Conservation (phyloP, 129 eudicot genomes). For the Escallonia herrerae region DNA sequence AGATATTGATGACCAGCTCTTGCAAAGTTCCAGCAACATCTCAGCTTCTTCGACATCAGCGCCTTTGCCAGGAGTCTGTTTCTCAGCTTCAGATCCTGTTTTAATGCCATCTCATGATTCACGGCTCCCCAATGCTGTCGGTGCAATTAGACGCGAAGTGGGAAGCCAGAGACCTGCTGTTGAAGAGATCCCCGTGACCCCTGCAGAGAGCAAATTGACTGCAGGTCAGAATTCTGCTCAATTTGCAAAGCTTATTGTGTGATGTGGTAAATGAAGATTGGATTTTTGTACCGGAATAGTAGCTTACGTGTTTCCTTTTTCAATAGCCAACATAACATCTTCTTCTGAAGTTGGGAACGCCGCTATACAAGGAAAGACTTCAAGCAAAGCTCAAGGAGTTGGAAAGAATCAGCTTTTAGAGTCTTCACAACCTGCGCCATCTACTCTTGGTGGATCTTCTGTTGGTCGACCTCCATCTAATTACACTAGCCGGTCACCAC, state of each 20-base stretch:
- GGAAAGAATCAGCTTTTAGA: constrained; percentile 50
- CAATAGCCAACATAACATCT: constrained; percentile 18
- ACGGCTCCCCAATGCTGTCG: constrained; percentile 40
- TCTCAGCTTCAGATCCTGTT: constrained; percentile 66
- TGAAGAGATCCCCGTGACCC: constrained; percentile 24
- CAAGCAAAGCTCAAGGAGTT: constrained; percentile 32
- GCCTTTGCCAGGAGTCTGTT: constrained; percentile 35
- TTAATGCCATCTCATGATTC: constrained; percentile 50
- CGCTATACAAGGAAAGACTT: constrained; percentile 26
- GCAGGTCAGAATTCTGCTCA: constrained; percentile 33
- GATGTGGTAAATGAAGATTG: background rate
- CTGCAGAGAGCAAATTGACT: constrained; percentile 31
- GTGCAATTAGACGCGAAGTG: constrained; percentile 47
- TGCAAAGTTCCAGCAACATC: constrained; percentile 13
- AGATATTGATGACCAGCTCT: constrained; percentile 16
- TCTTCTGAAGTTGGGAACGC: constrained; percentile 33
- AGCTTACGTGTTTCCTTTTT: constrained; percentile 11
- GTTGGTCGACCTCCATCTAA: constrained; percentile 41
- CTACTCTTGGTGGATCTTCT: constrained; percentile 22
- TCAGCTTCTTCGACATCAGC: constrained; percentile 26
- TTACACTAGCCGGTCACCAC: constrained; percentile 30
- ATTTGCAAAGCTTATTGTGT: background rate
- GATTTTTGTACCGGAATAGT: background rate
- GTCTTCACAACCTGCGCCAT: constrained; percentile 22
- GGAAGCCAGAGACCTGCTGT: constrained; percentile 32